These are phyloP conservation scores for Helianthus tuberosus DNA, from an alignment of 129 eudicot genomes.

Conservation along the genomic window DNA sequence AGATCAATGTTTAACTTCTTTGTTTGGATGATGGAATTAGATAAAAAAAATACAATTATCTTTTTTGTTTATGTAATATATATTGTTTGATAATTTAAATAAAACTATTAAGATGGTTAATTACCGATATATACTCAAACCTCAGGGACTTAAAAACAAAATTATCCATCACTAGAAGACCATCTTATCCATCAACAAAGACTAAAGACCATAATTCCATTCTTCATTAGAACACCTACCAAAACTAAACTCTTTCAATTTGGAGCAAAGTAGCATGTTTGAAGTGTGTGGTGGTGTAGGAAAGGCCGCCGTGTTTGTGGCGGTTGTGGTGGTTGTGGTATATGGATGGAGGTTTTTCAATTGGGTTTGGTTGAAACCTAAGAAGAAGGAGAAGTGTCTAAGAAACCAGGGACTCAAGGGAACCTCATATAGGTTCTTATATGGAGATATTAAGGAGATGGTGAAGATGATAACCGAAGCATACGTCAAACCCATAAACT, in stretches of 20 bases:
- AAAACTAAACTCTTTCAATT: background rate
- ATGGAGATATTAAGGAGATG: constrained; percentile 55
- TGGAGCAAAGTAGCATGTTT: background rate
- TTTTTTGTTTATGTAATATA: too few species aligned
- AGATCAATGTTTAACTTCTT: too few species aligned
- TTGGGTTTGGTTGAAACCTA: constrained; percentile 62
- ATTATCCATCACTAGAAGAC: background rate
- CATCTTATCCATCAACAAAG: too few species aligned
- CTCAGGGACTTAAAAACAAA: background rate
- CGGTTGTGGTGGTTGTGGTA: background rate
- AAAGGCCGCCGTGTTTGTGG: background rate
- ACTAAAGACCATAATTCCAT: background rate
- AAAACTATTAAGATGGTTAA: too few species aligned
- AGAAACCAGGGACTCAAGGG: constrained; percentile 63
- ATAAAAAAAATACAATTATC: too few species aligned
- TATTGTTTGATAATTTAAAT: too few species aligned
- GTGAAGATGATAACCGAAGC: constrained; percentile 50
- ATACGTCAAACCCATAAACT: constrained; percentile 51
- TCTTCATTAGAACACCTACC: background rate
- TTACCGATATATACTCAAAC: background rate
- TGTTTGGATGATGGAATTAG: too few species aligned
- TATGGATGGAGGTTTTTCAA: constrained; percentile 11
- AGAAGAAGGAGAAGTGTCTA: constrained; percentile 48
- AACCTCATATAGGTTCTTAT: constrained; percentile 51
- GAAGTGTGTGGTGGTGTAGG: constrained; percentile 3